Conservation (phyloP, 116 monocot species). For the Iris pallida region DNA sequence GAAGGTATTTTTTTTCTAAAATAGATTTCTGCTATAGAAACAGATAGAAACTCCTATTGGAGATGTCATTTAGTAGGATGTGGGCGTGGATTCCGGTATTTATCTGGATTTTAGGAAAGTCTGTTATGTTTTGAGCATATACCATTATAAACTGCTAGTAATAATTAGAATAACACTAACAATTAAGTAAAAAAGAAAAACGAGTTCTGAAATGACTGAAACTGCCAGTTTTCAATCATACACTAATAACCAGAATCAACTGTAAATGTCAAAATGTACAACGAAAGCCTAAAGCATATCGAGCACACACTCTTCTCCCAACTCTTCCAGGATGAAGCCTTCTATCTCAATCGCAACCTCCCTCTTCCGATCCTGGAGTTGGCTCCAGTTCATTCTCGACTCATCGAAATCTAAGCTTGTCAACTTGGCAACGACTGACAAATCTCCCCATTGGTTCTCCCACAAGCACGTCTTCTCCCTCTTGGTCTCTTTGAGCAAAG, state of each 20-base stretch:
- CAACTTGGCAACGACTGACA: slow-evolving; percentile 11
- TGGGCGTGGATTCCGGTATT: too few relatives aligned
- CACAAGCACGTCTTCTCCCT: slow-evolving; percentile 14
- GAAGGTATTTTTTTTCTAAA: too few relatives aligned
- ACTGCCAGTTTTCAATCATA: too few relatives aligned
- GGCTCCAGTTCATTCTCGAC: slow-evolving; percentile 27
- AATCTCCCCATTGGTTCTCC: slow-evolving; percentile 15
- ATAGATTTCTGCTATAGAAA: too few relatives aligned
- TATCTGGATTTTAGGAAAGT: too few relatives aligned
- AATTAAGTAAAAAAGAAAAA: too few relatives aligned
- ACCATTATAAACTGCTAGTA: too few relatives aligned
- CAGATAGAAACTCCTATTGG: too few relatives aligned
- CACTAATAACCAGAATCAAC: slow-evolving; percentile 1
- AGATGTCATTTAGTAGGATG: too few relatives aligned
- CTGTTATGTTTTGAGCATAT: too few relatives aligned
- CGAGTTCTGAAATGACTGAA: too few relatives aligned
- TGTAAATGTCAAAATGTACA: slow-evolving; percentile 19
- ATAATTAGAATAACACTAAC: too few relatives aligned
- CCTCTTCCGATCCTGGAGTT: slow-evolving; percentile 12
- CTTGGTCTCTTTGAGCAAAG: slow-evolving; percentile 7
- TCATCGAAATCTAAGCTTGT: slow-evolving; percentile 21
- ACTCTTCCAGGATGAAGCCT: slow-evolving; percentile 49
- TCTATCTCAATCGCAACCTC: slow-evolving; percentile 41
- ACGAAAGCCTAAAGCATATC: slow-evolving; percentile 20
- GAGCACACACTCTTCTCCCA: slow-evolving; percentile 29